Percentiles rank a stretch among this genome's conserved stretches.
These are phyloP conservation scores for Musa schizocarpa DNA, from an alignment of 176 grass and related monocot genomes.

Conservation along the genomic window DNA sequence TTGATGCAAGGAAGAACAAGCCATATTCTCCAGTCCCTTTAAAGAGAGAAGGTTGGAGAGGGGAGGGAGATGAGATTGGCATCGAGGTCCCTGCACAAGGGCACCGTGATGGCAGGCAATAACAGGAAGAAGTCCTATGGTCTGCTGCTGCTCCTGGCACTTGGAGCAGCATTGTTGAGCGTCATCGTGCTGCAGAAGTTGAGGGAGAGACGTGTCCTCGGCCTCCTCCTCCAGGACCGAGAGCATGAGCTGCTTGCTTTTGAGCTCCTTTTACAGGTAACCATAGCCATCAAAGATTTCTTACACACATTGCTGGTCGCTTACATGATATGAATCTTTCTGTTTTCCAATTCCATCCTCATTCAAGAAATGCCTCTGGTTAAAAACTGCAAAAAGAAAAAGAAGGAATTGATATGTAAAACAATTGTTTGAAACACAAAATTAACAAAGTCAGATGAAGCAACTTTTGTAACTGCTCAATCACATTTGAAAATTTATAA, in stretches of 20 bases:
- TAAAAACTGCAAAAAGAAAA: no score
- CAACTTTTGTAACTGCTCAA: no score
- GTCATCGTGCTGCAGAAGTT: conserved; percentile 59
- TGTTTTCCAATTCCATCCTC: background rate
- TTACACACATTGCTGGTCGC: background rate
- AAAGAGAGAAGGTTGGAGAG: no score
- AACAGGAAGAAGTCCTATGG: conserved; percentile 37
- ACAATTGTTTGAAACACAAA: background rate
- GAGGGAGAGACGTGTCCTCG: conserved; percentile 46
- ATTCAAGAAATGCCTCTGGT: no score
- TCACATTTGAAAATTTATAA: no score
- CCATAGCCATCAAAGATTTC: background rate
- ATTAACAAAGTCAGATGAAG: no score
- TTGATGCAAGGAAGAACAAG: no score
- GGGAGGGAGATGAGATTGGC: no score
- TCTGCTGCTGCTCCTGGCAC: conserved; percentile 51
- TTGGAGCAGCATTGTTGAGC: conserved; percentile 36
- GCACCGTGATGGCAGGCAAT: background rate
- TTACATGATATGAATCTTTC: background rate
- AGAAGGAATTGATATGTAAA: background rate
- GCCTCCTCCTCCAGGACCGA: conserved; percentile 44
- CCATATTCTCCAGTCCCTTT: no score
- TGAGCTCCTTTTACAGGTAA: conserved; percentile 55
- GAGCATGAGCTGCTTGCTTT: conserved; percentile 52
- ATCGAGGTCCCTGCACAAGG: background rate